Conservation (phyloP, 345 rosid genomes). For the Alliaria petiolata region DNA sequence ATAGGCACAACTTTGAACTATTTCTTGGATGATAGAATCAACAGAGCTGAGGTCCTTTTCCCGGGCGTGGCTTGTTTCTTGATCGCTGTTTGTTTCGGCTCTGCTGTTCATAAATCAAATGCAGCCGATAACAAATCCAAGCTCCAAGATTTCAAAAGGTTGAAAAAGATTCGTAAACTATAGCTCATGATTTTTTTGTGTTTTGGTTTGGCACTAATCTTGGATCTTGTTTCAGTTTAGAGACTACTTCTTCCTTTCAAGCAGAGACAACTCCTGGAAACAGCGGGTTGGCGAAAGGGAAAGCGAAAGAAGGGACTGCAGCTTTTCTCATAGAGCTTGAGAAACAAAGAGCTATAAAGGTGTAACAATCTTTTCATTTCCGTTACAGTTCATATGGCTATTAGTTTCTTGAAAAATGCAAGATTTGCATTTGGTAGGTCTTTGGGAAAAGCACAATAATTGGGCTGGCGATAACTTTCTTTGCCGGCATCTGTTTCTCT, state of each 20-base stretch:
- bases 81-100: slow-evolving; percentile 77
- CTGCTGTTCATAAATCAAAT: slow-evolving; percentile 75
- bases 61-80: slow-evolving; percentile 81
- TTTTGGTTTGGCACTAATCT: background rate
- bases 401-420: background rate
- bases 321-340: slow-evolving; percentile 65
- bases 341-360: slow-evolving; percentile 75
- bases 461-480: slow-evolving; percentile 59
- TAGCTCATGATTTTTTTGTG: background rate
- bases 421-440: slow-evolving; percentile 44
- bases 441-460: slow-evolving; percentile 61
- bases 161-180: slow-evolving; percentile 12
- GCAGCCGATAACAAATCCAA: slow-evolving; percentile 62
- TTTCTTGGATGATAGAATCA: slow-evolving; percentile 70
- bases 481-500: slow-evolving; percentile 73
- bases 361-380: slow-evolving; percentile 1
- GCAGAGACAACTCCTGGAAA: background rate
- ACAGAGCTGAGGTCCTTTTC: slow-evolving; percentile 74
- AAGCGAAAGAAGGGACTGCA: slow-evolving; percentile 52
- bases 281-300: slow-evolving; percentile 35
- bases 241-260: slow-evolving; percentile 23
- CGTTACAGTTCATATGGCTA: background rate
- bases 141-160: slow-evolving; percentile 33
- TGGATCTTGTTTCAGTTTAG: slow-evolving; percentile 40
- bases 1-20: slow-evolving; percentile 77